Base-by-base conservation (phyloP, 2,329 filamentous ascomycete species). In the Penicillium sp. region DNA sequence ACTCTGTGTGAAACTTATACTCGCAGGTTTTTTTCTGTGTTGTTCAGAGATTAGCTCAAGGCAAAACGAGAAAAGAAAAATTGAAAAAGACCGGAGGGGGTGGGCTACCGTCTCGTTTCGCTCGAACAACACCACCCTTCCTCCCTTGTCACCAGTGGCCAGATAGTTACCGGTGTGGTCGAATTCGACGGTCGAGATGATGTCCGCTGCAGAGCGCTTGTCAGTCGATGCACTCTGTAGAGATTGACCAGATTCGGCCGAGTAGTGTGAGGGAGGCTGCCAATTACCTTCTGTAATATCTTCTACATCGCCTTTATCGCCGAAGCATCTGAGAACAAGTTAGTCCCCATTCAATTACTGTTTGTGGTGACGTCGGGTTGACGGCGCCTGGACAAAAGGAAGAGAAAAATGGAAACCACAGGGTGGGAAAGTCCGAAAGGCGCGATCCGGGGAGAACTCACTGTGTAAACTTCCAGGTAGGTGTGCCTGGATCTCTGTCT, bases 391-490 rank as follows among this genome's bases (percentile, higher is more conserved):
- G 23, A n/a, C 31, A 29, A 25, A 27, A 27, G 41, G 21, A 25
- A 44, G 27, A 27, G 21, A 53, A 49, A 42, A 15, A 39, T 25
- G 21, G 17, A 25, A 57, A 49, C n/a, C 42, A 21, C 17, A 15
- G 17, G 45, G 31, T 12, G 21, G 19, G 45, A 5, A 38, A 17
- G 45, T 41, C 47, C 38, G 31, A 48, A 52, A 59, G 57, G 55
- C 48, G 39, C 7, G 4, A 35, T 13, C 38, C 10, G 33, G 44
- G 43, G 38, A 43, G 49, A 60, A 84, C 91, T 79, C 90, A 96
- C 93, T 97, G 93, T 79, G 93, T 97, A 82, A 97, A 97, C 85
- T 97, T 97, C 93, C 93, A 97, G 81, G 93, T 97, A 76, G 93
- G 93, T 81, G 91, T 89, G 84, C 87, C 91, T 81, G 89, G 85